Conservation (phyloP, 2,329 filamentous ascomycete genomes). For the Trichoderma endophyticum region DNA sequence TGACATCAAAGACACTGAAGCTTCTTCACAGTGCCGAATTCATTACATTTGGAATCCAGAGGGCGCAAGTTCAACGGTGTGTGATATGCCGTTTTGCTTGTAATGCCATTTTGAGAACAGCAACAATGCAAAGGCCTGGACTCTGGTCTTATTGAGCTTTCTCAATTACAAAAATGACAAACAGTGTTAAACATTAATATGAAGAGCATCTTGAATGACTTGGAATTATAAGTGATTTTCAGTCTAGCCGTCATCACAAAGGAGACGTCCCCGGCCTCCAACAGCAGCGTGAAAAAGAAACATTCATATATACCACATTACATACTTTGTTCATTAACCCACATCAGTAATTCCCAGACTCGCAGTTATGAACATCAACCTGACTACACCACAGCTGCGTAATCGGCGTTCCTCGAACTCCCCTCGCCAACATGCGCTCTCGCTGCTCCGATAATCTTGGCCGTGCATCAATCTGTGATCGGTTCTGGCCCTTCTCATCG, state of each 20-base stretch:
- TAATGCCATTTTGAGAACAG: background rate
- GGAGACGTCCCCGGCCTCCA: background rate
- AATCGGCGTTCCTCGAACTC: conserved; percentile 61
- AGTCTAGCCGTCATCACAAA: background rate
- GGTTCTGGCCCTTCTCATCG: conserved; percentile 63
- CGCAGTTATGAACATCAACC: conserved; percentile 10
- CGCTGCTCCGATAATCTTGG: conserved; percentile 72
- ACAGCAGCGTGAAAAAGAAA: background rate
- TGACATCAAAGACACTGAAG: background rate
- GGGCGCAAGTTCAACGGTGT: background rate
- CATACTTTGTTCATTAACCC: background rate
- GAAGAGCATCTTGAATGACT: background rate
- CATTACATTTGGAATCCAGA: background rate
- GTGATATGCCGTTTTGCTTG: background rate
- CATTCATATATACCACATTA: background rate
- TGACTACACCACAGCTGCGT: conserved; percentile 19
- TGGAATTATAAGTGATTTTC: background rate
- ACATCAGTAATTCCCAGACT: background rate
- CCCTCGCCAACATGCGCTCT: conserved; percentile 68
- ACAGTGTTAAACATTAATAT: background rate
- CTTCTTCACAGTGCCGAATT: background rate
- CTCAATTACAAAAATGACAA: background rate
- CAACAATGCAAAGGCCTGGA: background rate
- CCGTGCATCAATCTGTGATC: conserved; percentile 66
- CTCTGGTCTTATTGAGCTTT: background rate